Conservation (phyloP, 2,329 filamentous ascomycete species). For the Elsinoe batatas region DNA sequence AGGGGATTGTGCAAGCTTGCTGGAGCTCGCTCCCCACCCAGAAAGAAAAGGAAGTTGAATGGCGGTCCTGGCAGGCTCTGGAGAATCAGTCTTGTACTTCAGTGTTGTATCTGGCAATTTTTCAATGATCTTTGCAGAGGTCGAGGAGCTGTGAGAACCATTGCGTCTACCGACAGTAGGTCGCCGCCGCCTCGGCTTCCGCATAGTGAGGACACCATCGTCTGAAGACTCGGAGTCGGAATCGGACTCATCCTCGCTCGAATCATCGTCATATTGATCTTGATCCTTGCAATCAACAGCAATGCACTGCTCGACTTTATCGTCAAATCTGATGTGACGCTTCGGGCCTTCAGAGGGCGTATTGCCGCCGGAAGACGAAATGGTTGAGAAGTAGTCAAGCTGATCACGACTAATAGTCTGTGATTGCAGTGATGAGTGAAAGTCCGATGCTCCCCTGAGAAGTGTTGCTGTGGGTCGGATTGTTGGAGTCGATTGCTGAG, state of each 20-base stretch:
- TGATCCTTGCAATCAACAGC: slow-evolving; percentile 79
- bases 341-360: slow-evolving; percentile 54
- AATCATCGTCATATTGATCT: slow-evolving; percentile 54
- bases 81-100: slow-evolving; percentile 71
- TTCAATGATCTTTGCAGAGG: slow-evolving; percentile 69
- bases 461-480: slow-evolving; percentile 42
- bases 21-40: slow-evolving; percentile 23
- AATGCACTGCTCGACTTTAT: slow-evolving; percentile 91
- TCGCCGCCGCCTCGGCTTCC: slow-evolving; percentile 44
- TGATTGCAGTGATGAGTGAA: slow-evolving; percentile 53
- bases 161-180: slow-evolving; percentile 36
- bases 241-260: slow-evolving; percentile 37
- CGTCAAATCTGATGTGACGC: slow-evolving; percentile 92
- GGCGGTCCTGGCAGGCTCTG: slow-evolving; percentile 42
- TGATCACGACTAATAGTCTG: slow-evolving; percentile 52
- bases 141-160: slow-evolving; percentile 47
- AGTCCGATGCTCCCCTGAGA: slow-evolving; percentile 58
- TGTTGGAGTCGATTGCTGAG: slow-evolving; percentile 54
- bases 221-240: slow-evolving; percentile 44
- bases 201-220: slow-evolving; percentile 76
- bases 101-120: slow-evolving; percentile 79
- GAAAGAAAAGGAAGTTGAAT: slow-evolving; percentile 35
- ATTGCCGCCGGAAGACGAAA: slow-evolving; percentile 58
- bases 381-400: slow-evolving; percentile 52
- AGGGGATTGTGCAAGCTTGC: slow-evolving; percentile 56